Evolutionary conservation across 106 monocot species (phyloP).

Genomic region (Acorus gramineus): DNA sequence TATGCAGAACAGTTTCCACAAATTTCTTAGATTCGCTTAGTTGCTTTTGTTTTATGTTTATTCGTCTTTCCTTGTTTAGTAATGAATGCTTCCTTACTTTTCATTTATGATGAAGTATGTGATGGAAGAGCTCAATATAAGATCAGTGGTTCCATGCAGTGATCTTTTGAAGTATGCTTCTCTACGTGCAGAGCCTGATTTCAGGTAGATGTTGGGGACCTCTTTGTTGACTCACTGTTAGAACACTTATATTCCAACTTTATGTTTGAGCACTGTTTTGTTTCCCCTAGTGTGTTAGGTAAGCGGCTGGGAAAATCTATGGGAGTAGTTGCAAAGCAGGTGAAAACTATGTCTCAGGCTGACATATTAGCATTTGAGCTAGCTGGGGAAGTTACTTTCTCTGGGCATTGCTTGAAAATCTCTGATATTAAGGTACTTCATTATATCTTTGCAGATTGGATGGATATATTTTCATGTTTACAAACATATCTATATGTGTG

Average conservation of each 20-base stretch:
- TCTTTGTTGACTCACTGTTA: neutral
- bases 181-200: conserved; percentile 92
- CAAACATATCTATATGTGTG: neutral
- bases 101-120: conserved; percentile 60
- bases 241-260: conserved; percentile 1
- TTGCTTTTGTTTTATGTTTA: neutral
- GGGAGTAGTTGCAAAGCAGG: conserved; percentile 70
- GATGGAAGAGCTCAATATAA: conserved; percentile 89
- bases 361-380: conserved; percentile 77
- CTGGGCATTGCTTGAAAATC: conserved; percentile 58
- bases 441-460: neutral
- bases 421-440: conserved; percentile 79
- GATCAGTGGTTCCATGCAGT: conserved; percentile 80
- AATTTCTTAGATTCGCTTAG: too few species aligned
- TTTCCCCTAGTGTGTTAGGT: conserved; percentile 54
- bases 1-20: neutral
- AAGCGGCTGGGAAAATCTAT: conserved; percentile 84
- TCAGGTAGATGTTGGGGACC: conserved; percentile 38
- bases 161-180: conserved; percentile 85
- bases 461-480: neutral
- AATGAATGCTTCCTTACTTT: too few species aligned
- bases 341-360: conserved; percentile 78
- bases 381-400: conserved; percentile 57
- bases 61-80: neutral
- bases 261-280: neutral